Percentiles rank a stretch among this genome's conserved stretches.
Conservation (phyloP, 2,329 filamentous ascomycete genomes). For the Sclerotinia glacialis region DNA sequence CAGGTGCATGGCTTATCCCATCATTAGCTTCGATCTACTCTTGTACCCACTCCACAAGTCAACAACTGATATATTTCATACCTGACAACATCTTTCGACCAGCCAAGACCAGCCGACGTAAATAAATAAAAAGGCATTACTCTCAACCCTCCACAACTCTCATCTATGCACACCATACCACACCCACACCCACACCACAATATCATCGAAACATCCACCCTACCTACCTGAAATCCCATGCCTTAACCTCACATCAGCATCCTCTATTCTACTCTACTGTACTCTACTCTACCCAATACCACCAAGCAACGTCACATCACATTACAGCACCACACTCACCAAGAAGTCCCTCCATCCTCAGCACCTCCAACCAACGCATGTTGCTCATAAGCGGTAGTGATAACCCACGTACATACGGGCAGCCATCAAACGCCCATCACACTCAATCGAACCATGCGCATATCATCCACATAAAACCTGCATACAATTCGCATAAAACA, state of each 20-base stretch:
- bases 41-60: no score
- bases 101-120: not conserved
- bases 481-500: not conserved
- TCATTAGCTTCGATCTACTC: no score
- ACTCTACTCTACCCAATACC: not conserved
- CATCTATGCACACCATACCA: not conserved
- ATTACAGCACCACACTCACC: not conserved
- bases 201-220: not conserved
- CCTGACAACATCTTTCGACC: not conserved
- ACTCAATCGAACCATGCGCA: not conserved
- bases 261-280: not conserved
- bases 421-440: not conserved
- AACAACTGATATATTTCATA: not conserved
- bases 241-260: not conserved
- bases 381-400: not conserved
- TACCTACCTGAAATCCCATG: not conserved
- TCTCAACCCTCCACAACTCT: not conserved
- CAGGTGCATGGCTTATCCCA: no score
- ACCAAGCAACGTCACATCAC: not conserved
- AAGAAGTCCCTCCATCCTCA: not conserved
- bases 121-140: not conserved
- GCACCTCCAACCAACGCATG: not conserved
- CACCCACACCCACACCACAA: no score
- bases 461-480: not conserved
- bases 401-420: not conserved